These are phyloP conservation scores for Pulveroboletus sp. DNA, from an alignment of 768 basidiomycete genomes.

Conservation along the genomic window DNA sequence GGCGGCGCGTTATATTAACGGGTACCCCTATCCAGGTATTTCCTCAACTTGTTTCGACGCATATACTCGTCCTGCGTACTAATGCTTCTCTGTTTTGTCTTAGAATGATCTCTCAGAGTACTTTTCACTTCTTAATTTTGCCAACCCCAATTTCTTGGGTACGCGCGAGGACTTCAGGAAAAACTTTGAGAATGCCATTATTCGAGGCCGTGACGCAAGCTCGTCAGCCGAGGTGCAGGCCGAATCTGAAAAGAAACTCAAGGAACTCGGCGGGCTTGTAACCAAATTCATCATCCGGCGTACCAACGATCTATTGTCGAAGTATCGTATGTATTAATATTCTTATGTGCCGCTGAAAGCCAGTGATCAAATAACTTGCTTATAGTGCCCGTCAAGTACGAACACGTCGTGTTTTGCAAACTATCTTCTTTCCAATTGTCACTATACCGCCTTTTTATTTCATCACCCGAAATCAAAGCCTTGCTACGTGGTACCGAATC, in stretches of 20 bases:
- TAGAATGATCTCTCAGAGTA: conserved; percentile 94
- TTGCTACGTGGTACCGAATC: conserved; percentile 83
- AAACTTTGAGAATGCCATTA: conserved; percentile 91
- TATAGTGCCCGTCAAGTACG: conserved; percentile 97
- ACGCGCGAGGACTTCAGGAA: conserved; percentile 89
- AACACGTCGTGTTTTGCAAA: conserved; percentile 93
- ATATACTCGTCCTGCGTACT: conserved; percentile 4
- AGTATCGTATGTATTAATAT: conserved; percentile 84
- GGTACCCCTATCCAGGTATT: conserved; percentile 88
- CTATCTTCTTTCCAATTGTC: conserved; percentile 81
- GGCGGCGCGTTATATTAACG: conserved; percentile 88
- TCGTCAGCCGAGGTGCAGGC: conserved; percentile 77
- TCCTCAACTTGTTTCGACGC: neutral
- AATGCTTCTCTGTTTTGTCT: neutral
- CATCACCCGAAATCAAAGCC: conserved; percentile 89
- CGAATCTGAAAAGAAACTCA: conserved; percentile 85
- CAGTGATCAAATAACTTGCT: conserved; percentile 1
- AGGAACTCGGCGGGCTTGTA: conserved; percentile 83
- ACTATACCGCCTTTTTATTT: conserved; percentile 87
- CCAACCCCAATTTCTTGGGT: conserved; percentile 88
- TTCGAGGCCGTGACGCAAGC: conserved; percentile 86
- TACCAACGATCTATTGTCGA: conserved; percentile 91
- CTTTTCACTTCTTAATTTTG: conserved; percentile 90
- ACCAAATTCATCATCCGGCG: conserved; percentile 93
- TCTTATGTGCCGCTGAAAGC: neutral